These are phyloP conservation scores for Dryadomyces sulphureus DNA, from an alignment of 2,329 filamentous ascomycete species.

Conservation along the genomic window DNA sequence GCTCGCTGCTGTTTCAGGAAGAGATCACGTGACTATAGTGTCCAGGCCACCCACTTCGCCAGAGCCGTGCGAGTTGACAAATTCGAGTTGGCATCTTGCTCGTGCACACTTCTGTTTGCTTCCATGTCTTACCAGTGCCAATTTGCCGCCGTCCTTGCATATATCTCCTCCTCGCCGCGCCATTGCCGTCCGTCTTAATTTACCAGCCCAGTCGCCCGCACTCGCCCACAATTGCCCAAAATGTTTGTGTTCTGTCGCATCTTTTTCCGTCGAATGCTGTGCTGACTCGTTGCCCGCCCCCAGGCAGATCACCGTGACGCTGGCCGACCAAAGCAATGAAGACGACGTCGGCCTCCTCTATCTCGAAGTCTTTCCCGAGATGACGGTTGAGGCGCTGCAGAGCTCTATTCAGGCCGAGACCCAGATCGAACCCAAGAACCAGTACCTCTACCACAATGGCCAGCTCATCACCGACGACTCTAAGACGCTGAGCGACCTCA, in stretches of 20 bases:
- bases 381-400: conserved; percentile 75
- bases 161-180: background rate
- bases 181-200: no score
- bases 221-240: no score
- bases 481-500: conserved; percentile 68
- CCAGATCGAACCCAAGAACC: conserved; percentile 52
- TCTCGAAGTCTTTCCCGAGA: conserved; percentile 68
- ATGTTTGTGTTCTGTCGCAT: background rate
- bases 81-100: no score
- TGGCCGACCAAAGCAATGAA: conserved; percentile 54
- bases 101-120: background rate
- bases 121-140: background rate
- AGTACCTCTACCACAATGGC: conserved; percentile 86
- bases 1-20: background rate
- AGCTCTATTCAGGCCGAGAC: conserved; percentile 78
- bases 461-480: conserved; percentile 60
- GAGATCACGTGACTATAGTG: background rate
- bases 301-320: conserved; percentile 80
- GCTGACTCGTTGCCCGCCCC: background rate
- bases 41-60: background rate
- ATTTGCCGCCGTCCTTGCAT: background rate
- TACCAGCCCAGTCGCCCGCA: no score
- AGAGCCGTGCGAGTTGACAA: background rate
- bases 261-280: background rate
- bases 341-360: conserved; percentile 62